These are phyloP conservation scores for Drechslerella dactyloides DNA, from an alignment of 2,329 filamentous ascomycete genomes.

Conservation along the genomic window DNA sequence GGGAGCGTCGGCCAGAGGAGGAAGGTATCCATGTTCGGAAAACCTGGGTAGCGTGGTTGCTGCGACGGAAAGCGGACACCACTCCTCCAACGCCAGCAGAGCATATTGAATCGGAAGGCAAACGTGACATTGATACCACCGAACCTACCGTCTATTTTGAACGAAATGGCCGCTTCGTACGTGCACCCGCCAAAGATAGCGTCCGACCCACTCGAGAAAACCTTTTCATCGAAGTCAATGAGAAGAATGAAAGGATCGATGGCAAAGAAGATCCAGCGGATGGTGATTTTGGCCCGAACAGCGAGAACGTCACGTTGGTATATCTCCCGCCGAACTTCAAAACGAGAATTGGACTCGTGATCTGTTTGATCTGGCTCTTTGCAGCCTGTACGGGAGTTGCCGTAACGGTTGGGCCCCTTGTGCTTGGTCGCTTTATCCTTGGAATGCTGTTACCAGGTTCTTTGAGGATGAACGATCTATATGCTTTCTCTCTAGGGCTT, in stretches of 20 bases:
- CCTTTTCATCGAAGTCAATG: constrained; percentile 79
- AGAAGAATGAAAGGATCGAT: constrained; percentile 70
- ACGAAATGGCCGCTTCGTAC: constrained; percentile 80
- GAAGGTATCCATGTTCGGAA: constrained; percentile 72
- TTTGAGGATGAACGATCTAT: constrained; percentile 87
- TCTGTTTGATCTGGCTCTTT: constrained; percentile 90
- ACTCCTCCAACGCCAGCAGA: constrained; percentile 49
- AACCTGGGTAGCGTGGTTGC: constrained; percentile 63
- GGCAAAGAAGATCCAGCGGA: constrained; percentile 64
- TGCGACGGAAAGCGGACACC: constrained; percentile 58
- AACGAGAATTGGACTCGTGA: constrained; percentile 79
- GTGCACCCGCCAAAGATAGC: constrained; percentile 92
- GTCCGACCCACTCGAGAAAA: constrained; percentile 83
- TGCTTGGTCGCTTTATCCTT: constrained; percentile 82
- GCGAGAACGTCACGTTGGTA: constrained; percentile 71
- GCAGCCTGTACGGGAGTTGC: constrained; percentile 84
- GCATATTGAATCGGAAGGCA: constrained; percentile 23
- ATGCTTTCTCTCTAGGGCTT: constrained; percentile 89
- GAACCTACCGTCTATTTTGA: constrained; percentile 64
- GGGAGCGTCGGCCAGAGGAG: constrained; percentile 79
- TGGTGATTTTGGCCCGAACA: constrained; percentile 68
- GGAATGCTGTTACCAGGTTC: constrained; percentile 73
- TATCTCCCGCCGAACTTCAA: constrained; percentile 87
- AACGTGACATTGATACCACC: constrained; percentile 35
- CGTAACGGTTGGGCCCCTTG: constrained; percentile 82